phyloP scores from a whole-genome alignment of 805 yeast genomes.

The Suhomyces kilbournensis region DNA sequence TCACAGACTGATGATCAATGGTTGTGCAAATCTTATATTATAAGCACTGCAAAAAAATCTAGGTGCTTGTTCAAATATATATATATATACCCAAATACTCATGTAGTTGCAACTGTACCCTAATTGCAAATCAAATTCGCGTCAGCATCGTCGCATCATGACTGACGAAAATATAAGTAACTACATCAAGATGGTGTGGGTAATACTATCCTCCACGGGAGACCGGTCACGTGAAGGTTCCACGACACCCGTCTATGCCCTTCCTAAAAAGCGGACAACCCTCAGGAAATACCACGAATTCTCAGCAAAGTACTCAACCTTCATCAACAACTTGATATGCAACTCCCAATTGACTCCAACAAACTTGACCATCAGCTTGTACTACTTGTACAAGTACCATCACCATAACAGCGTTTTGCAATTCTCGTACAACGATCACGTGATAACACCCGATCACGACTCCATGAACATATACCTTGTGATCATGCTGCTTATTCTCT shows the following conservation, averaged over 20 bases:
- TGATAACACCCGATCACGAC: slow-evolving; percentile 9
- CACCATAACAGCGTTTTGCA: slow-evolving; percentile 8
- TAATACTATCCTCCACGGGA: slow-evolving; percentile 4
- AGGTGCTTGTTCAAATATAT: neutral
- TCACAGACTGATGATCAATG: neutral
- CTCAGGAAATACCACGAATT: slow-evolving; percentile 8
- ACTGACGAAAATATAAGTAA: slow-evolving; percentile 1
- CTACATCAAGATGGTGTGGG: slow-evolving; percentile 13
- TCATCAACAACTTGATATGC: slow-evolving; percentile 13
- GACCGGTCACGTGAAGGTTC: neutral
- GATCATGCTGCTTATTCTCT: slow-evolving; percentile 23
- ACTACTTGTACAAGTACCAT: slow-evolving; percentile 23
- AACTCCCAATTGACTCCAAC: slow-evolving; percentile 21
- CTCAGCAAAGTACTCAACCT: slow-evolving; percentile 6
- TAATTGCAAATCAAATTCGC: neutral
- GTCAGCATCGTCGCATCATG: neutral
- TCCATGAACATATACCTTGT: slow-evolving; percentile 21
- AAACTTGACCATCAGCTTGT: slow-evolving; percentile 23
- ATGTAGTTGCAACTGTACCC: neutral
- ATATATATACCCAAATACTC: neutral
- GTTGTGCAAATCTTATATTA: neutral
- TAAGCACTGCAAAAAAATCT: neutral
- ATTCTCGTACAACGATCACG: neutral
- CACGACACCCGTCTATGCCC: neutral
- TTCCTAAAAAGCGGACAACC: neutral